Percentiles rank a stretch among this genome's conserved stretches.
Evolutionary conservation across 257 asterid genomes (phyloP).

Genomic region (Solanum raphanifolium): DNA sequence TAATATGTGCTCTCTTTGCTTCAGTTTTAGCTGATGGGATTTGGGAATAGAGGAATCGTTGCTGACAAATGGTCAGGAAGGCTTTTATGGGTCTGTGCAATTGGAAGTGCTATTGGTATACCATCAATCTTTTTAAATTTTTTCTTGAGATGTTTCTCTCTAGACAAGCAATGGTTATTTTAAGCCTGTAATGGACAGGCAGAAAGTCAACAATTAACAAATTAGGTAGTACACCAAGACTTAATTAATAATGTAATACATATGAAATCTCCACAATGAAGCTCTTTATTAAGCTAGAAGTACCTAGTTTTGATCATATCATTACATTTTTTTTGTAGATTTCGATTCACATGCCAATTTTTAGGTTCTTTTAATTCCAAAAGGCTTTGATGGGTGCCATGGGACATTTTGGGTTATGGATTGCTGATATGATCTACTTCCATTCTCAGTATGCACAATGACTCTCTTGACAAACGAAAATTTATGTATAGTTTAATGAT

Average conservation of each 20-base stretch:
- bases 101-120: constrained; percentile 86
- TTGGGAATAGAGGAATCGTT: constrained; percentile 62
- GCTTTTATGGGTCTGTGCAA: constrained; percentile 70
- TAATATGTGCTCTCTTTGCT: neutral
- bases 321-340: neutral
- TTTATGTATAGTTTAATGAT: neutral
- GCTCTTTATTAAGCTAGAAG: neutral
- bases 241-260: neutral
- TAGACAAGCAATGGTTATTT: neutral
- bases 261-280: neutral
- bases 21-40: constrained; percentile 51
- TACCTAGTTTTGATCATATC: neutral
- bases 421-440: neutral
- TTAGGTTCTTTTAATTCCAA: neutral
- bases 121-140: neutral
- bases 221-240: neutral
- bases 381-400: neutral
- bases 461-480: neutral
- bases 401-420: neutral
- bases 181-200: neutral
- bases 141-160: neutral
- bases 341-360: neutral
- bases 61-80: constrained; percentile 78
- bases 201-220: neutral
- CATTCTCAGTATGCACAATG: neutral